Evolutionary conservation across 1,139 yeast genomes (phyloP), one percentile per base, ranked within the genome.

Genomic region (Casaregolazyma suthepensis): DNA sequence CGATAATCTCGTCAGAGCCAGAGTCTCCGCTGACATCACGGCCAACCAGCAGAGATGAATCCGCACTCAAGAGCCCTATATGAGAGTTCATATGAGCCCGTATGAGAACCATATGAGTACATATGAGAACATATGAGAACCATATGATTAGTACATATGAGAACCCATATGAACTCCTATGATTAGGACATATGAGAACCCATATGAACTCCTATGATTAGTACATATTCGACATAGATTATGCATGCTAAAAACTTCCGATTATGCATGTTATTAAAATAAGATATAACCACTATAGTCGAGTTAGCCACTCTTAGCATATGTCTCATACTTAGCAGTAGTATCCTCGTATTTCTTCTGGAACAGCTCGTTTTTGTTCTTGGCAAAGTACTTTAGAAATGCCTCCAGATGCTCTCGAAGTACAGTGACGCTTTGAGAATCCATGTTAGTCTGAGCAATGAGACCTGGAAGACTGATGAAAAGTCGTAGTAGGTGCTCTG

Each of bases 381-480:
- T 67, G 45, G 74, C 73, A 60, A 85, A 59, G 64, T 76, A 82
- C 52, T 68, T 70, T 50, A 79, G 71, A 22, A 87, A 69, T 55
- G 70, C 79, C 49, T 80, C 83, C 54, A 87, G 63, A 51, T 85
- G 78, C 3, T 71, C 76, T 52, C 77, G 76, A 54, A 85, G 68
- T 13, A 79, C 79, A 4, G 74, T 75, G n/a, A 86, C 74, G 53
- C 93, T 83, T 55, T 83, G 84, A 19, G 81, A 76, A 63, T 91
- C 97, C 93, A 91, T 88, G 12, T 83, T 74, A 0, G 96, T 82
- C 59, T 84, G 85, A 1, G 89, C 79, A 48, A 91, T 77, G 20
- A 90, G 72, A 2, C 89, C 94, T 0, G 98, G 98, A 50, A 93
- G 72, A 1, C 89, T 76, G 10, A 89, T 85, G 58, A 87, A 73